Conservation (phyloP, 2,329 filamentous ascomycete genomes). For the Colletotrichum sp. region DNA sequence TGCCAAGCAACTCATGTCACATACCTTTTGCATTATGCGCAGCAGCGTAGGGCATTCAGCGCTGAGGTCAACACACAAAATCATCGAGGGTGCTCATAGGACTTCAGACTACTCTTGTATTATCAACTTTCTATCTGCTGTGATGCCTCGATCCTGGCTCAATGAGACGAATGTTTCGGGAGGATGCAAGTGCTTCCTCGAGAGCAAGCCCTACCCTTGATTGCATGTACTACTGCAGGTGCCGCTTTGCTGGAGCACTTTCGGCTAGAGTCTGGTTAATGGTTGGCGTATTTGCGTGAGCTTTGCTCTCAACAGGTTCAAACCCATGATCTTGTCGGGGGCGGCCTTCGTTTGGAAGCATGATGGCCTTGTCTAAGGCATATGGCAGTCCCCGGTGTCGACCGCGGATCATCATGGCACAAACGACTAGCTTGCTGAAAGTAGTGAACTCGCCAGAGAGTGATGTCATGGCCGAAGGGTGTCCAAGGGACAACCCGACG, state of each 20-base stretch:
- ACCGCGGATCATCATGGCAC: constrained; percentile 42
- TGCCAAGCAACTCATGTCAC: background rate
- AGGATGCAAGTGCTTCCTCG: background rate
- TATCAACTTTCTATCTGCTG: background rate
- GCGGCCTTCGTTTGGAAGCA: constrained; percentile 1
- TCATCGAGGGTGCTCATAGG: fast-evolving
- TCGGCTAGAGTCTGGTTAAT: background rate
- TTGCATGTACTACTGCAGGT: background rate
- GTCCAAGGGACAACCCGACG: constrained; percentile 39
- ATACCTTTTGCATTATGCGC: background rate
- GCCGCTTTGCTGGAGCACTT: background rate
- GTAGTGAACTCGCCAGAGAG: constrained; percentile 34
- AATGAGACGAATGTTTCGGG: background rate
- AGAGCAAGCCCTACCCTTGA: background rate
- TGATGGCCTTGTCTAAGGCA: constrained; percentile 37
- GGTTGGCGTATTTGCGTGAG: fast-evolving
- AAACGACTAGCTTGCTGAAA: constrained; percentile 41
- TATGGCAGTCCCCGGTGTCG: constrained; percentile 40
- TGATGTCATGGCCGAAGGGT: constrained; percentile 32
- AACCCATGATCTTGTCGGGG: background rate
- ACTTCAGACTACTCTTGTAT: background rate
- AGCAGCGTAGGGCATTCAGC: too few relatives aligned
- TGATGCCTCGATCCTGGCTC: background rate
- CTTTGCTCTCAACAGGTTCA: background rate
- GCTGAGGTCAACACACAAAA: background rate